Percentiles rank a stretch among this genome's conserved stretches.
These are phyloP conservation scores for Berberis vulgaris DNA, from an alignment of 164 flowering plant species.

Conservation along the genomic window DNA sequence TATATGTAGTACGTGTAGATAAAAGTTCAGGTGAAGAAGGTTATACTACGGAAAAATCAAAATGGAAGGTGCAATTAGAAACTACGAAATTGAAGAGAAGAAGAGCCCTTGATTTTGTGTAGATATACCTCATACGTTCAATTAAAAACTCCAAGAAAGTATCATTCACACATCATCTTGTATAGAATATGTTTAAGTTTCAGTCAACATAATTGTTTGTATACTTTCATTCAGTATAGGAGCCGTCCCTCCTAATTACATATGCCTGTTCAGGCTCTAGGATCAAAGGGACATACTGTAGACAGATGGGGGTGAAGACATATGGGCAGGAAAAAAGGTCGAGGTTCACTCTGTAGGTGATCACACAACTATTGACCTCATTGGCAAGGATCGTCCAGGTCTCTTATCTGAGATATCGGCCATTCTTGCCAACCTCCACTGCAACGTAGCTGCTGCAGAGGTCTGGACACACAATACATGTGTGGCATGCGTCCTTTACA, in stretches of 20 bases:
- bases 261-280: conserved; percentile 70
- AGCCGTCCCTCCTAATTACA: no score
- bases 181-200: no score
- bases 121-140: no score
- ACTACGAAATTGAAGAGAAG: no score
- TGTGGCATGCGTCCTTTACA: conserved; percentile 68
- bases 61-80: no score
- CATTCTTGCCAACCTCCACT: conserved; percentile 56
- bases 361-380: conserved; percentile 65
- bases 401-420: conserved; percentile 79
- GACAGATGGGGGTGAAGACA: conserved; percentile 21
- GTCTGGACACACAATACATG: conserved; percentile 83
- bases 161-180: no score
- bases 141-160: no score
- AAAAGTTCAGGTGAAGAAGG: no score
- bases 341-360: conserved; percentile 65
- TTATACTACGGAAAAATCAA: no score
- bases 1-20: no score
- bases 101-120: no score
- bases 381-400: conserved; percentile 84
- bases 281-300: conserved; percentile 46
- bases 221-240: no score
- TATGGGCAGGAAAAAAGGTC: conserved; percentile 49
- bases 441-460: conserved; percentile 69
- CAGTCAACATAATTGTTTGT: background rate